Percentiles rank a stretch among this genome's conserved stretches.
Evolutionary conservation across 2,329 filamentous ascomycete genomes (phyloP).

Genomic region (Penicillium sp.): DNA sequence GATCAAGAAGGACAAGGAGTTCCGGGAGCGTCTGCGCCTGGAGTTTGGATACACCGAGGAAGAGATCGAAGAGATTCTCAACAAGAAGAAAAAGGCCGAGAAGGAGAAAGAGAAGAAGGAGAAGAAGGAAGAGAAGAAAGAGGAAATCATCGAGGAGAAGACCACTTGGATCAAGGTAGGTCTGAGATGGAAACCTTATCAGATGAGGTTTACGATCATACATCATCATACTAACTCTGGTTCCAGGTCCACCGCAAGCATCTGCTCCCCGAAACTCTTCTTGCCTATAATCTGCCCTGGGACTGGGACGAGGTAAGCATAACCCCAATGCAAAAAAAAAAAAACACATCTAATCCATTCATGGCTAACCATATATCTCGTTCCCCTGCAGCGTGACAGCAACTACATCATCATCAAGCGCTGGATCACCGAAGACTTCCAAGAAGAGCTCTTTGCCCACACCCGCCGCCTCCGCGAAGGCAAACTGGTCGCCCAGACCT

Average conservation of each 20-base stretch:
- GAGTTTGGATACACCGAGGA: conserved; percentile 48
- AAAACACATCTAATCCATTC: not conserved
- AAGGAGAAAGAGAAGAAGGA: conserved; percentile 33
- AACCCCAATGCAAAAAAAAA: too few species aligned
- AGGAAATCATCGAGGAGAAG: conserved; percentile 34
- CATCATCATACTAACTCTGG: conserved; percentile 11
- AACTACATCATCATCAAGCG: conserved; percentile 74
- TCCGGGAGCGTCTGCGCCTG: conserved; percentile 42
- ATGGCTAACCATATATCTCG: not conserved
- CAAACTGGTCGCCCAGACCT: conserved; percentile 41
- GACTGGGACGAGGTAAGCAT: conserved; percentile 51
- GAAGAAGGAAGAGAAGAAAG: conserved; percentile 37
- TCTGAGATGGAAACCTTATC: not conserved
- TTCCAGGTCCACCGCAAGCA: conserved; percentile 51
- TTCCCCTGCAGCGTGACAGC: conserved; percentile 56
- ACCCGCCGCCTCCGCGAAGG: conserved; percentile 67
- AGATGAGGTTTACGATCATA: not conserved
- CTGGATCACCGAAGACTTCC: conserved; percentile 72
- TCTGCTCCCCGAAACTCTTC: conserved; percentile 51
- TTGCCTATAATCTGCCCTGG: conserved; percentile 52
- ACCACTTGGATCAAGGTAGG: conserved; percentile 52
- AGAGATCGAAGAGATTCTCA: conserved; percentile 48
- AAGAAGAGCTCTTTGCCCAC: conserved; percentile 73
- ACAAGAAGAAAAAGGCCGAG: conserved; percentile 45
- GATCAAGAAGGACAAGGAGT: conserved; percentile 37